Evolutionary conservation across 495 filamentous ascomycete species (phyloP).

Genomic region (Lepidopterella palustris): DNA sequence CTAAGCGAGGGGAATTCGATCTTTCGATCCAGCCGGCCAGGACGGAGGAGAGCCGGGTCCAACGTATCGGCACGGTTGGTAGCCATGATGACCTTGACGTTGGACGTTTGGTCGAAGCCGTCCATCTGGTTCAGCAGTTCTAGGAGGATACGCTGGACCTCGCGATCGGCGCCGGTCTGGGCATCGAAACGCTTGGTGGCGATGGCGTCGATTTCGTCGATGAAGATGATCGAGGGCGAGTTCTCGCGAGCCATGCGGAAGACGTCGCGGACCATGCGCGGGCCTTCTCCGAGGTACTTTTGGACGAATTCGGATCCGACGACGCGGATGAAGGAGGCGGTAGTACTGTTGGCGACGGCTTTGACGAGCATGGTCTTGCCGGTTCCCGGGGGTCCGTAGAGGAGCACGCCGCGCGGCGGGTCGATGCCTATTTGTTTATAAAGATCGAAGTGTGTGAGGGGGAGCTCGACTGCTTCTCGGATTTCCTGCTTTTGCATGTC

Average conservation of each 20-base stretch:
- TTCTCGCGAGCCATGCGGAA: constrained; percentile 99
- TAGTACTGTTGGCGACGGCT: constrained; percentile 96
- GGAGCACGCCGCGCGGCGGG: constrained; percentile 88
- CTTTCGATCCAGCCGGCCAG: constrained; percentile 92
- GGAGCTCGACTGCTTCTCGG: constrained; percentile 91
- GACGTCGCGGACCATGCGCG: constrained; percentile 97
- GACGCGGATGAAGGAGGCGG: constrained; percentile 96
- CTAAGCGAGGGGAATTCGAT: constrained; percentile 93
- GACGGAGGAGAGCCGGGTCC: constrained; percentile 87
- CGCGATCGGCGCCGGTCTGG: constrained; percentile 92
- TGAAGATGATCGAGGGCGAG: constrained; percentile 97
- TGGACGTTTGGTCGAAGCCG: constrained; percentile 95
- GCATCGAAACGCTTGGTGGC: constrained; percentile 98
- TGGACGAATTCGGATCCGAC: constrained; percentile 98
- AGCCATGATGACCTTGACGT: constrained; percentile 99
- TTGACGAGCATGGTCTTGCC: constrained; percentile 99
- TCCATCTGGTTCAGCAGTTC: constrained; percentile 99
- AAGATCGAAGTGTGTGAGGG: constrained; percentile 92
- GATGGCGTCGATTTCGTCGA: constrained; percentile 93
- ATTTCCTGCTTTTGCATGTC: constrained; percentile 99
- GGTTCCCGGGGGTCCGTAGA: constrained; percentile 94
- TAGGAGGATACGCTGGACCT: constrained; percentile 95
- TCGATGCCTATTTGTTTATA: constrained; percentile 99
- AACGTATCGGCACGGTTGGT: constrained; percentile 97
- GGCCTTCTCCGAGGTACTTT: constrained; percentile 96